Conservation (phyloP, 2,329 filamentous ascomycete species). For the Xylariaceae sp. region DNA sequence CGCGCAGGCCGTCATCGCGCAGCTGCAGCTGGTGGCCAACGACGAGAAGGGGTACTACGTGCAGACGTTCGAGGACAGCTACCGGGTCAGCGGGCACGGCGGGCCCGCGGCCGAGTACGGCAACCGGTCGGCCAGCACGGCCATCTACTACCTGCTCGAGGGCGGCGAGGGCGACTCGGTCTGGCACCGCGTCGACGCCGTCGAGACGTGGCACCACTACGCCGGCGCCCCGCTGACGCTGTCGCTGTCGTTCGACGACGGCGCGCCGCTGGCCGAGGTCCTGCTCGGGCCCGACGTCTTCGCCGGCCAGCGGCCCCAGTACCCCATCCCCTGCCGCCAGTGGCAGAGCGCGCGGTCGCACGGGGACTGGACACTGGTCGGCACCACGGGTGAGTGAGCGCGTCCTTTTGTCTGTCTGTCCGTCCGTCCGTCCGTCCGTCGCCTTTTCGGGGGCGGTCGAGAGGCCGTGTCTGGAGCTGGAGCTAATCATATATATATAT, state of each 20-base stretch:
- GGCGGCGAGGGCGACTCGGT: constrained; percentile 32
- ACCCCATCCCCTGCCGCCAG: constrained; percentile 29
- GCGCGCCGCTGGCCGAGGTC: constrained; percentile 25
- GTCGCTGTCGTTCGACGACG: constrained; percentile 36
- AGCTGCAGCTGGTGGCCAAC: constrained; percentile 36
- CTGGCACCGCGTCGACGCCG: constrained; percentile 45
- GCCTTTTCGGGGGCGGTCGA: neutral
- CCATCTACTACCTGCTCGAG: constrained; percentile 43
- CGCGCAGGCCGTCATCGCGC: constrained; percentile 35
- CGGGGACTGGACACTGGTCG: constrained; percentile 43
- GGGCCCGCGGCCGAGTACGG: too few species aligned
- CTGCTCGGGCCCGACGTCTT: constrained; percentile 38
- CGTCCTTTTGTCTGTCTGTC: neutral
- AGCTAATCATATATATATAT: neutral
- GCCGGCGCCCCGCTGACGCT: constrained; percentile 42
- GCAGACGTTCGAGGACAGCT: constrained; percentile 38
- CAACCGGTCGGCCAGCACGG: constrained; percentile 39
- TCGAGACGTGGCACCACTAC: constrained; percentile 48
- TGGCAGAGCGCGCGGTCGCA: constrained; percentile 40
- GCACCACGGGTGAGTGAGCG: constrained; percentile 22
- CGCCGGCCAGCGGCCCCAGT: constrained; percentile 33
- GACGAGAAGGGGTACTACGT: constrained; percentile 42
- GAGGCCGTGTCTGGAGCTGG: neutral
- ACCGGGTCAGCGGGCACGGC: constrained; percentile 11
- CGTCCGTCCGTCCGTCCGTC: neutral